These are phyloP conservation scores for Cryptomeria japonica DNA, from an alignment of 75 land plant species.

Conservation along the genomic window DNA sequence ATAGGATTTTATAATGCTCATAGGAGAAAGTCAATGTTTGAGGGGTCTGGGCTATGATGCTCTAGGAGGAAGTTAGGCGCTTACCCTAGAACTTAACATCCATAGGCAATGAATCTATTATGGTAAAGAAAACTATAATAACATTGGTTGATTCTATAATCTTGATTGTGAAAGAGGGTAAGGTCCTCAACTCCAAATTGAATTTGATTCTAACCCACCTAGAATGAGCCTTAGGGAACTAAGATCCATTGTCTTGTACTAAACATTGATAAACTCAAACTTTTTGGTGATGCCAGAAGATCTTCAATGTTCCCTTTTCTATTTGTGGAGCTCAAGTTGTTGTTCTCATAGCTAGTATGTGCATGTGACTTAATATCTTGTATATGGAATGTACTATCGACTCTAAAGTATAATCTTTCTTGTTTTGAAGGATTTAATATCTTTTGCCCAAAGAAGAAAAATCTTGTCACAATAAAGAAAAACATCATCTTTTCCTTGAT, in stretches of 20 bases:
- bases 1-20: not conserved
- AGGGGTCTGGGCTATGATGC: not conserved
- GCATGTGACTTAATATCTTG: not conserved
- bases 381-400: not conserved
- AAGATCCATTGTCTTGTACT: not conserved
- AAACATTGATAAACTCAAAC: not conserved
- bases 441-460: not conserved
- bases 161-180: not conserved
- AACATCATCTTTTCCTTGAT: not conserved
- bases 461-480: not conserved
- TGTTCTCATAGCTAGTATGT: not conserved
- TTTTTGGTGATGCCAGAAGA: not conserved
- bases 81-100: not conserved
- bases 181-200: not conserved
- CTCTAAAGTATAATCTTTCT: not conserved
- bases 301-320: not conserved
- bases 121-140: not conserved
- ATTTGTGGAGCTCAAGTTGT: not conserved
- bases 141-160: not conserved
- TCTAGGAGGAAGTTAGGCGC: not conserved
- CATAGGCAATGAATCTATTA: not conserved
- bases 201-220: not conserved
- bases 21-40: not conserved
- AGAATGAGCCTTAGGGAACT: not conserved
- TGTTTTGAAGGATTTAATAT: not conserved